Conservation (phyloP, 1,284 basidiomycete genomes). For the Cutaneotrichosporon cyanovorans region DNA sequence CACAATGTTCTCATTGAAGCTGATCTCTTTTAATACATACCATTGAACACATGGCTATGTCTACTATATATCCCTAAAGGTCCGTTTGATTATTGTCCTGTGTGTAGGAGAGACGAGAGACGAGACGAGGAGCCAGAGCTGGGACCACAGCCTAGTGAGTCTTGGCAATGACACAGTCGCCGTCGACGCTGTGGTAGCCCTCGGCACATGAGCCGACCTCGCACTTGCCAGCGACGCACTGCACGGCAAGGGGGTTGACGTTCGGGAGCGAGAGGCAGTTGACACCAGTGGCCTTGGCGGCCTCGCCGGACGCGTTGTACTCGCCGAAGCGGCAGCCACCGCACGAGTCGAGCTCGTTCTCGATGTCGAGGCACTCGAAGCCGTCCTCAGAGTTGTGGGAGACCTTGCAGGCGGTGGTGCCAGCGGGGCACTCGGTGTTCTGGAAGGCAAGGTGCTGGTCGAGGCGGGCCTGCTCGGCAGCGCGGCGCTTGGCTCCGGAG, state of each 20-base stretch:
- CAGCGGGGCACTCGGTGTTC: slow-evolving; percentile 1
- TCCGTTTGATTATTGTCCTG: too few species aligned
- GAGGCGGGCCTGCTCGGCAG: background rate
- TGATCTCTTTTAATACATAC: too few species aligned
- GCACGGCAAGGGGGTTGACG: slow-evolving; percentile 8
- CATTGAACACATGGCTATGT: too few species aligned
- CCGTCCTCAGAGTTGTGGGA: background rate
- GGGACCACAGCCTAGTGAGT: too few species aligned
- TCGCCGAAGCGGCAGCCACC: slow-evolving; percentile 16
- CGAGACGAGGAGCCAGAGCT: too few species aligned
- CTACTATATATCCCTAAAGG: too few species aligned
- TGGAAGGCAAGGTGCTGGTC: background rate
- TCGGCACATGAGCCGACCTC: slow-evolving; percentile 8
- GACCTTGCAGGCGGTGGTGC: background rate
- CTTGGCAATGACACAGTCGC: slow-evolving; percentile 1
- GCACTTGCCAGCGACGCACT: slow-evolving; percentile 11
- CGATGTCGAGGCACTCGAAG: slow-evolving; percentile 20
- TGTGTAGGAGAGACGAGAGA: too few species aligned
- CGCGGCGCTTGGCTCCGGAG: background rate
- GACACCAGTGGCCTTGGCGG: slow-evolving; percentile 1
- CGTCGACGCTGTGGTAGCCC: slow-evolving; percentile 6
- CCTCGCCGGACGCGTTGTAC: too few species aligned
- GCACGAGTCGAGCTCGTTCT: slow-evolving; percentile 20
- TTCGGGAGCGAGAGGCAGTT: slow-evolving; percentile 12
- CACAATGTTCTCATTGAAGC: too few species aligned